Conservation (phyloP, 768 basidiomycete genomes). For the Strobilomyces dryophilus region DNA sequence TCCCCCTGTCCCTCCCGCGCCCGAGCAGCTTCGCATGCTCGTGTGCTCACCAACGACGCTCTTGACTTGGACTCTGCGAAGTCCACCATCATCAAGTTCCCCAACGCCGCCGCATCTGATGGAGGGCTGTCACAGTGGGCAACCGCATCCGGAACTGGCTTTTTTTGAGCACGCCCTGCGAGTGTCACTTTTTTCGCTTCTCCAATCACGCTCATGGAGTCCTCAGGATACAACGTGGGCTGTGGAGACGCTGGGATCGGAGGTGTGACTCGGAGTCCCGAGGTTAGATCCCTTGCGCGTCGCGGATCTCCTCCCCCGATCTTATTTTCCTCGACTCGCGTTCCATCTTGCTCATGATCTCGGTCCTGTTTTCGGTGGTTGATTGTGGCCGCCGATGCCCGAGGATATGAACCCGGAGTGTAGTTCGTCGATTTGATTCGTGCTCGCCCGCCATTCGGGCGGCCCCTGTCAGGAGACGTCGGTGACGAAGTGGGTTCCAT, state of each 20-base stretch:
- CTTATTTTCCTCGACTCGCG: slow-evolving; percentile 16
- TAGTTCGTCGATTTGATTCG: slow-evolving; percentile 70
- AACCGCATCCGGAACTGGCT: slow-evolving; percentile 27
- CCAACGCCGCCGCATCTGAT: slow-evolving; percentile 45
- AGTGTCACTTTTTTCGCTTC: slow-evolving; percentile 28
- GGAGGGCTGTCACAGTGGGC: slow-evolving; percentile 20
- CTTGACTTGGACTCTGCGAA: slow-evolving; percentile 41
- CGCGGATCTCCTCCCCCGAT: slow-evolving; percentile 41
- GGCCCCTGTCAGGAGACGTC: slow-evolving; percentile 20
- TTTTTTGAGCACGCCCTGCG: slow-evolving; percentile 30
- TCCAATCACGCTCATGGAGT: slow-evolving; percentile 61
- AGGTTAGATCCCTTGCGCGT: slow-evolving; percentile 38
- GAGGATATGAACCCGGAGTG: slow-evolving; percentile 50
- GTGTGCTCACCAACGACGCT: slow-evolving; percentile 31
- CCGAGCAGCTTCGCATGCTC: slow-evolving; percentile 20
- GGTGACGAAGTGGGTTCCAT: slow-evolving; percentile 46
- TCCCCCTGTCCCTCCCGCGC: slow-evolving; percentile 26
- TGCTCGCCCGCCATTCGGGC: slow-evolving; percentile 49
- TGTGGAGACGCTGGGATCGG: slow-evolving; percentile 49
- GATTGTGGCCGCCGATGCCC: slow-evolving; percentile 44
- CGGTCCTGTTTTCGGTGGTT: slow-evolving; percentile 31
- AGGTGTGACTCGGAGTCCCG: slow-evolving; percentile 28
- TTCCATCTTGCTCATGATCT: slow-evolving; percentile 33
- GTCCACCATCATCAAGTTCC: slow-evolving; percentile 61
- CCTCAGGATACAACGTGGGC: slow-evolving; percentile 66